These are phyloP conservation scores for Lasiodiplodia gonubiensis DNA, from an alignment of 2,329 filamentous ascomycete genomes.

Conservation along the genomic window DNA sequence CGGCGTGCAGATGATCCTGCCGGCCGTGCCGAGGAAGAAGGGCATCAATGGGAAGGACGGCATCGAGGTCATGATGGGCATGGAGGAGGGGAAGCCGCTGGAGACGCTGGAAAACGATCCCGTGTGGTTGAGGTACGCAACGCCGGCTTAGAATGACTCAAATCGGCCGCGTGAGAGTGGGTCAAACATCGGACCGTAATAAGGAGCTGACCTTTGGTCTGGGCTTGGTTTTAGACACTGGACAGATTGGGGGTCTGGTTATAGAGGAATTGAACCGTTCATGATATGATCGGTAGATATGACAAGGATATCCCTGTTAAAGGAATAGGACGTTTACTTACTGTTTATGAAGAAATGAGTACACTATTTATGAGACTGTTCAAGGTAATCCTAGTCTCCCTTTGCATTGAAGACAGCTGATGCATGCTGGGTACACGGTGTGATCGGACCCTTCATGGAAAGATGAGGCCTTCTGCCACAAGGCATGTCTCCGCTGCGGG, in stretches of 20 bases:
- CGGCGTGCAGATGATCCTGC: conserved; percentile 10
- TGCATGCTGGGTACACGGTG: background rate
- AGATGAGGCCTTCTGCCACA: background rate
- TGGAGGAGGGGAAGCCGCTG: background rate
- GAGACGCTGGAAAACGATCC: background rate
- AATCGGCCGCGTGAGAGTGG: no score
- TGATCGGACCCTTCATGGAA: background rate
- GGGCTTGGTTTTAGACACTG: background rate
- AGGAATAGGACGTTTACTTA: no score
- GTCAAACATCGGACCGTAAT: no score
- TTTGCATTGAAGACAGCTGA: background rate
- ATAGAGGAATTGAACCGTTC: background rate
- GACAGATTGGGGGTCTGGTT: background rate
- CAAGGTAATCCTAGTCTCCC: background rate
- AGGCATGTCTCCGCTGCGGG: background rate
- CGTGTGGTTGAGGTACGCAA: conserved; percentile 1
- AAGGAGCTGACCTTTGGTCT: no score
- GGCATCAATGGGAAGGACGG: background rate
- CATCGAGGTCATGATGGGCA: conserved; percentile 10
- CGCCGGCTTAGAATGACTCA: no score
- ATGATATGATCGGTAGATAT: no score
- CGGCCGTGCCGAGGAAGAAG: background rate
- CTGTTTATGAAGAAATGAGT: background rate
- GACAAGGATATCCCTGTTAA: no score
- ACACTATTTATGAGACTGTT: background rate